These are phyloP conservation scores for Erodium moschatum DNA, from an alignment of 441 rosid genomes.

Conservation along the genomic window DNA sequence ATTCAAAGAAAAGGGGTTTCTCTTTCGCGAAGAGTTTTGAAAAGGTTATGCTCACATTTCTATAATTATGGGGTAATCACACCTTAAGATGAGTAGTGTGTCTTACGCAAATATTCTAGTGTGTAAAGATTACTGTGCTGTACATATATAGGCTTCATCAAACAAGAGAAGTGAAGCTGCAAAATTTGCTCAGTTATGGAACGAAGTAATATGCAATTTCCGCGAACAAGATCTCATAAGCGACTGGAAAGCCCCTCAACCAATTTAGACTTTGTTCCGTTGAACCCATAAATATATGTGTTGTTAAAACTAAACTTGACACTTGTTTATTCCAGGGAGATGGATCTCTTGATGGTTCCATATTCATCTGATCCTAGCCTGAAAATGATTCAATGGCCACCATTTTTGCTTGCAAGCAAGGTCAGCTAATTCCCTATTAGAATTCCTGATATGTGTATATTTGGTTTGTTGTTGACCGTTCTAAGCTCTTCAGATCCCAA, in stretches of 20 bases:
- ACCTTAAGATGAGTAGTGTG: slow-evolving; percentile 8
- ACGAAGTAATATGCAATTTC: slow-evolving; percentile 88
- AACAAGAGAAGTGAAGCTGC: slow-evolving; percentile 98
- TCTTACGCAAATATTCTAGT: slow-evolving; percentile 12
- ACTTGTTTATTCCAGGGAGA: slow-evolving; percentile 60
- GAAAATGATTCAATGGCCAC: slow-evolving; percentile 98
- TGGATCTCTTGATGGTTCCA: slow-evolving; percentile 96
- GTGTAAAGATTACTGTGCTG: slow-evolving; percentile 19
- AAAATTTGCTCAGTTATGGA: slow-evolving; percentile 96
- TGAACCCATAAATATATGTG: slow-evolving; percentile 5
- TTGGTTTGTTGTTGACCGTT: slow-evolving; percentile 17
- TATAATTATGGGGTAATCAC: slow-evolving; percentile 12
- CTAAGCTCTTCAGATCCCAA: slow-evolving; percentile 57
- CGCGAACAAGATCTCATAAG: slow-evolving; percentile 99
- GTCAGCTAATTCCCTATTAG: slow-evolving; percentile 31
- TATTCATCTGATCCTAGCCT: slow-evolving; percentile 90
- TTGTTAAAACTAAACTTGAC: slow-evolving; percentile 25
- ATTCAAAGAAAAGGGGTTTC: slow-evolving; percentile 69
- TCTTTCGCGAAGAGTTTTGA: slow-evolving; percentile 76
- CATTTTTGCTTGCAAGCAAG: slow-evolving; percentile 98
- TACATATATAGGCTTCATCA: slow-evolving; percentile 59
- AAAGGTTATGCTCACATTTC: slow-evolving; percentile 43
- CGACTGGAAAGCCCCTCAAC: slow-evolving; percentile 57
- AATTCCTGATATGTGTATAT: slow-evolving; percentile 12
- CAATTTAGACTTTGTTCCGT: slow-evolving; percentile 13